Conservation (phyloP, 2,329 filamentous ascomycete genomes). For the Thielaviopsis ethacetica region DNA sequence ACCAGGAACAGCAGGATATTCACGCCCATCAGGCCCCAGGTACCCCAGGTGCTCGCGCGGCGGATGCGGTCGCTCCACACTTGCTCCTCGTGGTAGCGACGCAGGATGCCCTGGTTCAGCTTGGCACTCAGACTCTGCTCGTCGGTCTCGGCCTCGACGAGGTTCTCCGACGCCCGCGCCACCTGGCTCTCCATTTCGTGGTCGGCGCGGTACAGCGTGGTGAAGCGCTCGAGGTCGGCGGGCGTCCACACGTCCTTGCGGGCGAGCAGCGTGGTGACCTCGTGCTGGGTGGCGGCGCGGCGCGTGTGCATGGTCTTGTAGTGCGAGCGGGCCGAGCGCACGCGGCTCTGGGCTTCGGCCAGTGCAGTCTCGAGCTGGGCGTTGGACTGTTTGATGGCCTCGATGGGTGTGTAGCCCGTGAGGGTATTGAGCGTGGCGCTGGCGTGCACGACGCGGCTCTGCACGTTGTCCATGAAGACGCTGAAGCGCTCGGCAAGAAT, state of each 20-base stretch:
- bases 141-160: slow-evolving; percentile 61
- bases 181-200: slow-evolving; percentile 86
- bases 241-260: slow-evolving; percentile 87
- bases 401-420: slow-evolving; percentile 87
- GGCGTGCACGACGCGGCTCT: slow-evolving; percentile 69
- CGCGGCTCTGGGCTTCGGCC: slow-evolving; percentile 40
- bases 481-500: slow-evolving; percentile 32
- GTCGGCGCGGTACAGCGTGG: slow-evolving; percentile 75
- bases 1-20: slow-evolving; percentile 81
- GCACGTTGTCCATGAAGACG: slow-evolving; percentile 72
- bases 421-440: slow-evolving; percentile 84
- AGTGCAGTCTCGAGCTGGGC: slow-evolving; percentile 45
- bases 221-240: slow-evolving; percentile 83
- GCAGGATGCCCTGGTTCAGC: slow-evolving; percentile 69
- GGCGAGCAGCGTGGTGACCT: slow-evolving; percentile 86
- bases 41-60: slow-evolving; percentile 94
- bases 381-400: slow-evolving; percentile 68
- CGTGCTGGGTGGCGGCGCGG: slow-evolving; percentile 78
- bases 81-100: slow-evolving; percentile 95
- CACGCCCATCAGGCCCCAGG: slow-evolving; percentile 93
- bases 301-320: slow-evolving; percentile 75
- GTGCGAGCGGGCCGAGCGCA: slow-evolving; percentile 53
- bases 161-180: slow-evolving; percentile 48
- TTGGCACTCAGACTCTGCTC: slow-evolving; percentile 62
- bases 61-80: slow-evolving; percentile 98